Percentiles rank a stretch among this genome's conserved stretches.
Evolutionary conservation across 2,329 filamentous ascomycete species (phyloP).

Genomic region (Penicillium sp.): DNA sequence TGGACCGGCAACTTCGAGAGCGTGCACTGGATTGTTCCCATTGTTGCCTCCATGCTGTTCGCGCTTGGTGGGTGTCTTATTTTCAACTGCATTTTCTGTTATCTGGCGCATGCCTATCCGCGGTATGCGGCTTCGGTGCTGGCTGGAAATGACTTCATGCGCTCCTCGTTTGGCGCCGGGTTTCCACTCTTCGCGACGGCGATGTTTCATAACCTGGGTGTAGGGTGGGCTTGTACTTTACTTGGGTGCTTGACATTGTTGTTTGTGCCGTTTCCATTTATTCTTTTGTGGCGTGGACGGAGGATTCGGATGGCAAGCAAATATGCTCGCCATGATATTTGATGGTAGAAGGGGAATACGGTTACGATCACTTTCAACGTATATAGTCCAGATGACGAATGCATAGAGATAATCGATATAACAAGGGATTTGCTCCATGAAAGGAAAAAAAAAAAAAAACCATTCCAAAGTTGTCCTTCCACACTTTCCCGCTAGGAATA

Average conservation of each 20-base stretch:
- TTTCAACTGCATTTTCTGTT: slow-evolving; percentile 71
- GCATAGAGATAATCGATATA: too few relatives aligned
- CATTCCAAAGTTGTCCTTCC: too few relatives aligned
- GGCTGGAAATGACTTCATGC: slow-evolving; percentile 68
- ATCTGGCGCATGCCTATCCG: slow-evolving; percentile 69
- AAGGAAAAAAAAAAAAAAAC: too few relatives aligned
- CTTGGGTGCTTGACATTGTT: slow-evolving; percentile 29
- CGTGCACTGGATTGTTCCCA: slow-evolving; percentile 63
- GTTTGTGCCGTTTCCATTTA: slow-evolving; percentile 42
- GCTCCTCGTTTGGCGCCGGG: slow-evolving; percentile 53
- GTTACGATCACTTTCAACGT: too few relatives aligned
- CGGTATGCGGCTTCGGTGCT: slow-evolving; percentile 68
- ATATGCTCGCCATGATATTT: slow-evolving; percentile 24
- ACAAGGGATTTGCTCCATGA: too few relatives aligned
- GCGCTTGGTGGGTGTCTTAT: slow-evolving; percentile 68
- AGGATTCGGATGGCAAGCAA: slow-evolving; percentile 22
- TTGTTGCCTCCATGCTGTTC: slow-evolving; percentile 62
- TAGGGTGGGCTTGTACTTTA: slow-evolving; percentile 31
- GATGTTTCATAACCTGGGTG: slow-evolving; percentile 36
- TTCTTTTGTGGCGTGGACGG: slow-evolving; percentile 22
- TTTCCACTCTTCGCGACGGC: slow-evolving; percentile 32
- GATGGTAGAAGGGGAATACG: too few relatives aligned
- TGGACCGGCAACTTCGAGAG: slow-evolving; percentile 60
- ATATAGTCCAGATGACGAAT: too few relatives aligned
- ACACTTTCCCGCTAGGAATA: too few relatives aligned